Evolutionary conservation across 1,139 yeast species (phyloP), one percentile per base, ranked within the genome.

Genomic region (Geotrichum cucujoidarum): DNA sequence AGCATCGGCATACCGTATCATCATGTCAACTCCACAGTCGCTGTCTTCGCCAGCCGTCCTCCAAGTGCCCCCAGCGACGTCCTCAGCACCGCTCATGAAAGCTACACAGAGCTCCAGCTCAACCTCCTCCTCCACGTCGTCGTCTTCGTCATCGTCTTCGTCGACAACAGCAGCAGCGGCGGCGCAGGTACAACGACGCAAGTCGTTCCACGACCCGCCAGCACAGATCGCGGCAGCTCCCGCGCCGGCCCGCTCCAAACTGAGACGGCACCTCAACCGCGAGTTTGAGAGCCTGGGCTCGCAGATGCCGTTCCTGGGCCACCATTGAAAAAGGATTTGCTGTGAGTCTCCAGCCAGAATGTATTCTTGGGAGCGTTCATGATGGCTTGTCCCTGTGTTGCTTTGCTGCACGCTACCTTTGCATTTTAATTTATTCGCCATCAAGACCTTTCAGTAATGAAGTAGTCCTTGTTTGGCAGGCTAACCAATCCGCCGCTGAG

Each of bases 201-300:
- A n/a, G n/a, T 29, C 35, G 18, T 35, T 43, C 35, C 46, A 43
- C 24, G 46, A 43, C 13, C 46, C 46, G 22, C 33, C 25, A 8
- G 21, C 33, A 29, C 35, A 43, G n/a, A 17, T 33, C 22, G 8
- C 37, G n/a, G 24, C 37, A 8, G 24, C 37, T 22, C 11, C 37
- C 24, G 22, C 14, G 17, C 27, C 27, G 8, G 27, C 27, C 8
- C 27, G 27, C n/a, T 33, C 37, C 11, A 14, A n/a, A 17, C 21
- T 33, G 6, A 7, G 37, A 33, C 11, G n/a, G 24, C 37, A 33
- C 13, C n/a, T 33, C 14, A 16, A 4, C 16, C 22, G 24, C n/a
- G 38, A 35, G 27, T 35, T 35, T 21, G 11, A 35, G 25, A 35
- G 10, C 3, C 14, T 35, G 16, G 38, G 20, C n/a, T 20, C n/a